Base-by-base conservation (phyloP, 2,329 filamentous ascomycete genomes). In the Phoma sp. region DNA sequence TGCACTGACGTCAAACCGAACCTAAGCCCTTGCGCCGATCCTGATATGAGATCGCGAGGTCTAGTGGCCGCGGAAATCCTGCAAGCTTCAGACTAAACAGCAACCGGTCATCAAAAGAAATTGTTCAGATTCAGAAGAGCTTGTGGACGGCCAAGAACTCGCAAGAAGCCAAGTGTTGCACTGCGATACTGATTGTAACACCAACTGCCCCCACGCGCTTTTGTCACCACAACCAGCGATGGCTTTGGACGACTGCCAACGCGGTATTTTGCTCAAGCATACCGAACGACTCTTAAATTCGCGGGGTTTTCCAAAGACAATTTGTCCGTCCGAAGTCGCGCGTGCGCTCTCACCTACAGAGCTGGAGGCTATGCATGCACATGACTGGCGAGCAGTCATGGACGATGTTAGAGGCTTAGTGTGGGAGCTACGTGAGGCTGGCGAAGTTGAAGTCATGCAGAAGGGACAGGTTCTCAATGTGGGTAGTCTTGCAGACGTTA, bases 301-400 rank as follows among this genome's bases (percentile, higher is more conserved):
- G 8, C 68, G 77, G 33, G 59, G 65, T 14, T 71, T 66, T 44
- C 81, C 80, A 9, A 82, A 82, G 62, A 83, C 81, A 0, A 78
- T 82, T 57, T 83, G 81, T 60, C 81, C 80, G 4, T 82, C 80
- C 11, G 80, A 82, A 67, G 73, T 82, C 35, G 79, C 80, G 1
- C 74, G 81, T 24, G 75, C 78, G 1, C 65, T 82, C 7, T 75
- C 78, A 11, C 14, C 52, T 2, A 50, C 65, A 7, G 79, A 83
- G 27, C 65, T 83, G 27, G 36, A 53, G 6, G 47, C 43, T 18
- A 40, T 73, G 33, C 36, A 58, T 23, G 65, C 58, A 8, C 40
- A 50, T 24, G 61, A 68, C 5, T 83, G 81, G 81, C 70, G 79
- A 43, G 77, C 80, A 18, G 68, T 77, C 1, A 83, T 83, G 81